Base-by-base conservation (phyloP, 2,329 filamentous ascomycete species). In the Raffaelea albimanens region DNA sequence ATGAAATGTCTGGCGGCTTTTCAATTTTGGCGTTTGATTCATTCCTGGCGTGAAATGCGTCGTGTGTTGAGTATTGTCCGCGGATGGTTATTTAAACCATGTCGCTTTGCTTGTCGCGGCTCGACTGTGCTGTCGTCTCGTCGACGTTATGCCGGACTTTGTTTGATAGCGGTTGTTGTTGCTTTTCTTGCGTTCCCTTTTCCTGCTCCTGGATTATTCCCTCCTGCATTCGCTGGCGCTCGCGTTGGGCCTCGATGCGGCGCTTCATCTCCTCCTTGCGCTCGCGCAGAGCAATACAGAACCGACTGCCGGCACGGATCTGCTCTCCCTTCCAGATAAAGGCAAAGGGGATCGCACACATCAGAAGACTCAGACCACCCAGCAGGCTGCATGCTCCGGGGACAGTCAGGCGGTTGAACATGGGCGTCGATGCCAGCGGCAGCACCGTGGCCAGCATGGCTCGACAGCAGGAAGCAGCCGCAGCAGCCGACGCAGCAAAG, bases 281-380 rank as follows among this genome's bases (percentile, higher is more conserved):
- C 59, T 74, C 63, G 46, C 67, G 67, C 47, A 85, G 59, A 42
- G 76, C 76, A 55, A 77, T 75, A 55, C 81, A 85, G 55, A 85
- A 85, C 50, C 67, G 72, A 45, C 74, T 80, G 11, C 71, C 70
- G 21, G 67, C 70, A 21, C 81, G 69, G 40, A 86, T 76, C 34
- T 56, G 60, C 39, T 72, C 67, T 2, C 73, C 74, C 53, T 76
- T 72, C 70, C 72, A 75, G 43, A 77, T 67, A 47, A 77, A 77
- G 21, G 75, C 45, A 52, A 73, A 76, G 0, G 74, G 74, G 5
- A 76, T 68, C 20, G 63, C 54, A 48, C 70, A 73, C 66, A 77
- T 75, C 33, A 71, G 52, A 19, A 71, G 61, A 50, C 69, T 73
- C 2, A 77, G 57, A 0, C 71, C 72, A 8, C 69, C 74, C 2